phyloP scores from a whole-genome alignment of 192 early-diverging fungal species.

The Coemansia nantahalensis region DNA sequence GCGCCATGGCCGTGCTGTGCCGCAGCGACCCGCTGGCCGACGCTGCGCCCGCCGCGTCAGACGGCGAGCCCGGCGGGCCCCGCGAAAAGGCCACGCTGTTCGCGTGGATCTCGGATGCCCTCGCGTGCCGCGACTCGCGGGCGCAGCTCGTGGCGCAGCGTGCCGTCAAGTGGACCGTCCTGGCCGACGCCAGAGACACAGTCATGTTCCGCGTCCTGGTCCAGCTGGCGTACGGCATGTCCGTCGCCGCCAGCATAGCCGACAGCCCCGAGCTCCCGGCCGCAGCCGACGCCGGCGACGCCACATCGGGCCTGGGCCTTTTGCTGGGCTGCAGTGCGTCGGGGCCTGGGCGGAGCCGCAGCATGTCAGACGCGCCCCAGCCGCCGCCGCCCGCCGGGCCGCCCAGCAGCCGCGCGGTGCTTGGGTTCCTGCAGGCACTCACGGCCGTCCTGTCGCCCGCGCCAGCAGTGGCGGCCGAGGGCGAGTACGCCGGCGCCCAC shows the following conservation, averaged over 20 bases:
- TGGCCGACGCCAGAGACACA: constrained; percentile 20
- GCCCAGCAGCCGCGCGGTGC: constrained; percentile 23
- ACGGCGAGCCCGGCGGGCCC: constrained; percentile 33
- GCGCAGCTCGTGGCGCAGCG: constrained; percentile 39
- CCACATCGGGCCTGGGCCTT: no score
- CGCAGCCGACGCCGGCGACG: no score
- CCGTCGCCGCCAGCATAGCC: no score
- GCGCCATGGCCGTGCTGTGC: constrained; percentile 87
- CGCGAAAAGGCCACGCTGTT: constrained; percentile 43
- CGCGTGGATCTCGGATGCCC: constrained; percentile 45
- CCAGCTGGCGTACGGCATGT: constrained; percentile 44
- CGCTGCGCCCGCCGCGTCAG: no score
- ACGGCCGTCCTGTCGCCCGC: constrained; percentile 13
- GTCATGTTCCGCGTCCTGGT: constrained; percentile 39
- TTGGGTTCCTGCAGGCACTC: constrained; percentile 38
- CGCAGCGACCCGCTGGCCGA: constrained; percentile 11
- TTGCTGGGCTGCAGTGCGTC: no score
- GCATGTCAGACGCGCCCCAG: no score
- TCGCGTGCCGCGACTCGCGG: constrained; percentile 18
- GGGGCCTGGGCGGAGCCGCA: no score
- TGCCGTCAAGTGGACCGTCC: constrained; percentile 43
- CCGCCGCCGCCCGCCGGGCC: background rate
- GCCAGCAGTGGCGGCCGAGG: background rate
- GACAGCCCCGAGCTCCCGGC: no score
- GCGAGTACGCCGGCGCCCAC: background rate